These are phyloP conservation scores for Aspergillus sclerotioniger DNA, from an alignment of 495 filamentous ascomycete species.

Conservation along the genomic window DNA sequence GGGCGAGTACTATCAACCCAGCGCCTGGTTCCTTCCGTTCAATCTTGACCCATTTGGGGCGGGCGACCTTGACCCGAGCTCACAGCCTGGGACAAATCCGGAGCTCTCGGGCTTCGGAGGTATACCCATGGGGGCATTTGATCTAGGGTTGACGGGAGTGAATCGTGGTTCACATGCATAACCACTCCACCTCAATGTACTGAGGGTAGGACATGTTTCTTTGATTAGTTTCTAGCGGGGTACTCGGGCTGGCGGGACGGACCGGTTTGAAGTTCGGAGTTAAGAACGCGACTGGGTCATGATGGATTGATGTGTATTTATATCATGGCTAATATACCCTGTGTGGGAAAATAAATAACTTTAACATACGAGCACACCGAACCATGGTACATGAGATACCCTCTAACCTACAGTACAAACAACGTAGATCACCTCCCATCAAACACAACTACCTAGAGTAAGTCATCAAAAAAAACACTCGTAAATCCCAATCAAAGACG, in stretches of 20 bases:
- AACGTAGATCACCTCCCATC: too few relatives aligned
- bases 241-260: background rate
- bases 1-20: constrained; percentile 52
- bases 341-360: background rate
- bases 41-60: constrained; percentile 68
- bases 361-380: too few relatives aligned
- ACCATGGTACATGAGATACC: too few relatives aligned
- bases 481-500: too few relatives aligned
- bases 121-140: constrained; percentile 33
- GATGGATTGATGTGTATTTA: background rate
- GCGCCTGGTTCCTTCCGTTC: constrained; percentile 94
- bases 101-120: constrained; percentile 29
- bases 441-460: too few relatives aligned
- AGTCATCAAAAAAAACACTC: too few relatives aligned
- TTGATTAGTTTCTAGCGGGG: background rate
- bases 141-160: constrained; percentile 28
- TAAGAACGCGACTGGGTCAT: background rate
- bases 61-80: constrained; percentile 17
- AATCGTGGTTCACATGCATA: constrained; percentile 15
- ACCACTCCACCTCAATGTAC: background rate
- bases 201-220: background rate
- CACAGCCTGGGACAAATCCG: constrained; percentile 14
- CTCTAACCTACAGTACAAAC: too few relatives aligned
- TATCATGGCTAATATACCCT: background rate
- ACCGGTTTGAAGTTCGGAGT: background rate